Percentiles rank a stretch among this genome's conserved stretches.
phyloP scores from a whole-genome alignment of 495 filamentous ascomycete genomes.

The Platismatia glauca region DNA sequence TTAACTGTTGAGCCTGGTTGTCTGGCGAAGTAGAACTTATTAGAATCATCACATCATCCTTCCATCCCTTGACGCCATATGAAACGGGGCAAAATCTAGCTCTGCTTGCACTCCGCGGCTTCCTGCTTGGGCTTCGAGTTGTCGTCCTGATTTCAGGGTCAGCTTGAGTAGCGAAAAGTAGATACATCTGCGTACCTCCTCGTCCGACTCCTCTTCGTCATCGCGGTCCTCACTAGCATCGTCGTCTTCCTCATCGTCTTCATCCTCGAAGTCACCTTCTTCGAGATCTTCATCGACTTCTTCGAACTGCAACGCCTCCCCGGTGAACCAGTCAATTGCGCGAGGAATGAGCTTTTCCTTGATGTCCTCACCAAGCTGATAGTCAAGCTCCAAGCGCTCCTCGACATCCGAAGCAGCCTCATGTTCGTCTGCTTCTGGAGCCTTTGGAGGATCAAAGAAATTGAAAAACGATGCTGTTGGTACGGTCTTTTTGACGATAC shows the following conservation, averaged over 20 bases:
- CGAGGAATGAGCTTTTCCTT: conserved; percentile 99
- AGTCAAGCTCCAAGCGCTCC: conserved; percentile 96
- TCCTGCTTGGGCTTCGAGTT: conserved; percentile 96
- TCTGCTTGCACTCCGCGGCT: conserved; percentile 99
- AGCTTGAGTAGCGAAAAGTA: conserved; percentile 8
- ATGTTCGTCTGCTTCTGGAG: conserved; percentile 64
- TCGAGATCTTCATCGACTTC: conserved; percentile 84
- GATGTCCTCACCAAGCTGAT: conserved; percentile 98
- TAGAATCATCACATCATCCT: background rate
- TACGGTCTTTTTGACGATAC: conserved; percentile 96
- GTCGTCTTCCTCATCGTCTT: conserved; percentile 90
- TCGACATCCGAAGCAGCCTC: conserved; percentile 86
- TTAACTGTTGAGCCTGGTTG: background rate
- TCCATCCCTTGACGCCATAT: conserved; percentile 5
- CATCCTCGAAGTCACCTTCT: conserved; percentile 72
- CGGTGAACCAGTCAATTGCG: conserved; percentile 99
- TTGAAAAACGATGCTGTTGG: conserved; percentile 99
- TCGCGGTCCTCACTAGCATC: conserved; percentile 79
- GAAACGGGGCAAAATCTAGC: conserved; percentile 45
- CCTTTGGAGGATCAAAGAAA: conserved; percentile 95
- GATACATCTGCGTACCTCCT: conserved; percentile 57
- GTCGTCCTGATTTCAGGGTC: conserved; percentile 63
- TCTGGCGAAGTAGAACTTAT: conserved; percentile 4
- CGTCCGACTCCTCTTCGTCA: conserved; percentile 80
- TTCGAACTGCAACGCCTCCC: conserved; percentile 95